Evolutionary conservation across 495 filamentous ascomycete species (phyloP), one percentile per base, ranked within the genome.

Genomic region (Neurospora intermedia): DNA sequence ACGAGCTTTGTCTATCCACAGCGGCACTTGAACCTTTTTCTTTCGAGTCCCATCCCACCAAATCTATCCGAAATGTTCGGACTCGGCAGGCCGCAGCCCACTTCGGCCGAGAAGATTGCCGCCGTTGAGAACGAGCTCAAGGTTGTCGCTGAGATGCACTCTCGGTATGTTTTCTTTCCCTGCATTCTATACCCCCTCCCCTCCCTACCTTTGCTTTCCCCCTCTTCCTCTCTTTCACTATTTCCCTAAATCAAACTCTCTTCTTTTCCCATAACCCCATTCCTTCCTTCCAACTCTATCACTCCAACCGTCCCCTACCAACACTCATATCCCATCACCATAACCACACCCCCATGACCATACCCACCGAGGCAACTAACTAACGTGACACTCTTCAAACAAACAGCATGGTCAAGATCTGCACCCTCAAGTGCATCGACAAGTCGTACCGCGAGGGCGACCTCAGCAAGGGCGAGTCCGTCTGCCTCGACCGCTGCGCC

Each of bases 401-500:
- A n/a, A 23, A 20, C 75, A 97, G 95, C 54, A 88, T 99, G 75
- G 89, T 90, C 74, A 88, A 93, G 82, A 93, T 93, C 72, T 99
- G 96, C 87, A 89, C 90, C 73, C 88, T 90, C 81, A 99, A 99
- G 84, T 99, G 96, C 82, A 88, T 99, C 72, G 94, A 94, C 73
- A 85, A 83, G 76, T 89, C 93, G 74, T 99, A 98, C 88, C 93
- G 93, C 78, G 96, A 99, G 86, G 87, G 87, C 79, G 96, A 98
- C 73, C 89, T 99, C 74, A 96, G 97, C 88, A 99, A 99, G 86
- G 96, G 96, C 86, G 96, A 99, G 84, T 92, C 91, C 71, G 96
- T 98, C 76, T 99, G 96, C 85, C 89, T 99, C 75, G 96, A 99
- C 85, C 92, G 96, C 75, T 99, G 96, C 84, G 90, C 95, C 45